Evolutionary conservation across 1,284 basidiomycete genomes (phyloP).

Genomic region (Naganishia cerealis): DNA sequence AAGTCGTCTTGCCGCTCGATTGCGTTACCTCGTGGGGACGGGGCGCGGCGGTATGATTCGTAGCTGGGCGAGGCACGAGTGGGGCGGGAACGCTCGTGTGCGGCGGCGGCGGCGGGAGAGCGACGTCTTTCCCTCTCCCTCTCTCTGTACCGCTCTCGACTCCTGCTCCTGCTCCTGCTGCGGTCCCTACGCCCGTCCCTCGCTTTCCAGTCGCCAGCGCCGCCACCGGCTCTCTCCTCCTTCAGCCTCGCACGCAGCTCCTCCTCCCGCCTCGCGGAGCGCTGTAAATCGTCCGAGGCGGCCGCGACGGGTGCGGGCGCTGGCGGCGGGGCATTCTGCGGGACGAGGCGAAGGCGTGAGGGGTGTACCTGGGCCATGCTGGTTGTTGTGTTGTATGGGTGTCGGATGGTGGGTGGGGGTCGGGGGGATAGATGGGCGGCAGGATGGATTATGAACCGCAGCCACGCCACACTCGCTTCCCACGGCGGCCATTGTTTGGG

Average conservation of each 20-base stretch:
- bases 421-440: not conserved
- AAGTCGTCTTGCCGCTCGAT: slow-evolving; percentile 22
- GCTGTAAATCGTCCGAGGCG: slow-evolving; percentile 6
- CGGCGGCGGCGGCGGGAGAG: not conserved
- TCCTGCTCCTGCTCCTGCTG: slow-evolving; percentile 22
- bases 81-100: slow-evolving; percentile 21
- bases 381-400: not conserved
- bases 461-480: too few relatives aligned
- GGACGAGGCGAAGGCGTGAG: slow-evolving; percentile 42
- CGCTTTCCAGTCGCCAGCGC: slow-evolving; percentile 18
- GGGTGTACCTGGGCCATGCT: slow-evolving; percentile 45
- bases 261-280: slow-evolving; percentile 26
- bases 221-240: slow-evolving; percentile 10
- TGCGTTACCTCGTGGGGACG: slow-evolving; percentile 23
- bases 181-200: not conserved
- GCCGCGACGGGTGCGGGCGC: not conserved
- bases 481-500: too few relatives aligned
- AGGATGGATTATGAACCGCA: too few relatives aligned
- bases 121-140: slow-evolving; percentile 8
- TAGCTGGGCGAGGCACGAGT: slow-evolving; percentile 31
- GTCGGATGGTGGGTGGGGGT: not conserved
- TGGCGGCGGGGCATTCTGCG: slow-evolving; percentile 30
- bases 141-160: slow-evolving; percentile 25
- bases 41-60: slow-evolving; percentile 33
- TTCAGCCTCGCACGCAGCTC: slow-evolving; percentile 22